Base-by-base conservation (phyloP, 2,329 filamentous ascomycete species). In the Fusarium irregulare region DNA sequence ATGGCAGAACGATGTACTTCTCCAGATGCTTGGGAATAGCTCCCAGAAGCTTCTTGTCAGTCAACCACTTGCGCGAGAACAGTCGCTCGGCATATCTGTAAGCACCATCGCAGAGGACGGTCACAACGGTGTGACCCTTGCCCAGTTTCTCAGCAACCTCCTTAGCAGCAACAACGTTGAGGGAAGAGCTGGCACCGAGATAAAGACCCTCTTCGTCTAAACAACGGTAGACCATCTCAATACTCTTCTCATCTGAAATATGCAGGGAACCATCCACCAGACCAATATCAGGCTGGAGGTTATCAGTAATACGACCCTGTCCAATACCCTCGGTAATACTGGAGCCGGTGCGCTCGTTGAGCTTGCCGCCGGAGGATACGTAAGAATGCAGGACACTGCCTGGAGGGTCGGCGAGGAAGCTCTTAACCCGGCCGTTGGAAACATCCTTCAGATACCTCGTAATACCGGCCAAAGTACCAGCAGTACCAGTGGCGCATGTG, bases 281-380 rank as follows among this genome's bases (percentile, higher is more conserved):
- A 65, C 87, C 91, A 61, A 99, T 87, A 76, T 99, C 96, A 6
- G 92, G 92, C 80, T 89, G 85, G 70, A 99, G 83, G 81, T 99
- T 99, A 78, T 97, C 93, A n/a, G 96, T 99, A 54, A 99, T 88
- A 55, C 96, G 92, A 40, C 96, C 96, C 83, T 98, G 96, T 21
- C 96, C 96, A 76, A 99, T 99, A 25, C 96, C 96, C 83, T 99
- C 96, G 4, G 96, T 99, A 82, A 99, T 98, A 77, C 92, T 96
- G 57, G 92, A 91, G 12, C 96, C 96, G 4, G 84, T 84, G 53
- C 96, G 87, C 77, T 98, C 95, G n/a, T 85, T 84, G 57, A 98
- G 85, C 78, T 92, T 91, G 41, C 94, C 94, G 14, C 94, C 94
- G 18, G 91, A 94, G 64, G 88, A 87, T 73, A 99, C 91, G 83